phyloP scores from a whole-genome alignment of 176 grass and related monocot genomes.

The Carex cristatella region DNA sequence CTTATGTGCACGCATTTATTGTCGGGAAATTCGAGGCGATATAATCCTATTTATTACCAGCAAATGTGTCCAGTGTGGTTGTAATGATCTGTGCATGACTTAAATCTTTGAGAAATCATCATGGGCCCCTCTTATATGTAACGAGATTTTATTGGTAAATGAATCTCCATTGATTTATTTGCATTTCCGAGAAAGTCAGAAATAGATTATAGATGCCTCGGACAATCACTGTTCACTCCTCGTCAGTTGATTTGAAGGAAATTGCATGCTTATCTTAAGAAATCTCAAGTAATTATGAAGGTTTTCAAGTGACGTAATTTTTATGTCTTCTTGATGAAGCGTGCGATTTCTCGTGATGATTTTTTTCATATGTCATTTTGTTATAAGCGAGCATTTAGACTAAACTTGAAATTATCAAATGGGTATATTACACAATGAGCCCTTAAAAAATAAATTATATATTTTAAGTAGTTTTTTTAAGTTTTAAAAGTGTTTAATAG shows the following conservation, averaged over 20 bases:
- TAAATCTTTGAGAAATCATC: constrained; percentile 8
- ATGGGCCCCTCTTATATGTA: not conserved
- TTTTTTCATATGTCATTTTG: not conserved
- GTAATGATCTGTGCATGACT: constrained; percentile 2
- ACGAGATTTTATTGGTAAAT: constrained; percentile 10
- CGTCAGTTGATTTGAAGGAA: not conserved
- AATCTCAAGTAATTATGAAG: not conserved
- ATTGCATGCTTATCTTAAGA: not conserved
- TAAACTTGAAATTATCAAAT: not conserved
- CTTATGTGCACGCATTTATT: not conserved
- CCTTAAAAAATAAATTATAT: too few species aligned
- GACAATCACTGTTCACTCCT: not conserved
- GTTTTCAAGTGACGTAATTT: not conserved
- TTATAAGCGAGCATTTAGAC: too few species aligned
- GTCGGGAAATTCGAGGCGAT: constrained; percentile 3
- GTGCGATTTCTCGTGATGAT: not conserved
- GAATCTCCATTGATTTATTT: not conserved
- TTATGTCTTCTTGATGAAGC: not conserved
- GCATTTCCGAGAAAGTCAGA: constrained; percentile 9
- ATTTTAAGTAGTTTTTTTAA: too few species aligned
- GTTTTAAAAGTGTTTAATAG: too few species aligned
- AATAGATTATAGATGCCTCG: not conserved
- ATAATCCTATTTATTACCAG: not conserved
- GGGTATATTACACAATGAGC: too few species aligned
- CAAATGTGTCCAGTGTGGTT: constrained; percentile 18